Conservation (phyloP, 1,284 basidiomycete genomes). For the Rhodotorula glutinis region DNA sequence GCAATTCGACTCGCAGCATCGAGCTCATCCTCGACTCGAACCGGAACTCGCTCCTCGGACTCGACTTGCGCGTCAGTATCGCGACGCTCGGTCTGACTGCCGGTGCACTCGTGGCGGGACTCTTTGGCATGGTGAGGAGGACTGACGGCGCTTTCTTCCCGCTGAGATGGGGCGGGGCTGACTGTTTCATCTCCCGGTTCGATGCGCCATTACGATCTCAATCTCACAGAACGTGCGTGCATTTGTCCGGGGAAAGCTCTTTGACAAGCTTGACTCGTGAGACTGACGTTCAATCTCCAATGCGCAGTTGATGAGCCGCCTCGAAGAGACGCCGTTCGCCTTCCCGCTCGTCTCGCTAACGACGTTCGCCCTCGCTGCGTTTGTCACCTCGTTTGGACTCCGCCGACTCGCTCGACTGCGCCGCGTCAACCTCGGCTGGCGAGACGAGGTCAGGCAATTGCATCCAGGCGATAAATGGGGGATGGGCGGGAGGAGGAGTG, state of each 20-base stretch:
- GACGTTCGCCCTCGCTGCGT: constrained; percentile 44
- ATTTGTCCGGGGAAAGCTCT: too few species aligned
- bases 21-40: constrained; percentile 96
- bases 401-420: constrained; percentile 34
- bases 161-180: too few species aligned
- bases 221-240: too few species aligned
- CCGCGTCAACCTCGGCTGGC: constrained; percentile 37
- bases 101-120: constrained; percentile 85
- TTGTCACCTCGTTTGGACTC: constrained; percentile 47
- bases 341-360: constrained; percentile 48
- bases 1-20: too few species aligned
- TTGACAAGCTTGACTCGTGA: too few species aligned
- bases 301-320: constrained; percentile 46
- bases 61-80: constrained; percentile 93
- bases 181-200: background rate
- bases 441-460: constrained; percentile 17
- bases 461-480: constrained; percentile 16
- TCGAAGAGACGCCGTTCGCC: constrained; percentile 49
- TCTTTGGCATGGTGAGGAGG: constrained; percentile 74
- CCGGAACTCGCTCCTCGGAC: constrained; percentile 83
- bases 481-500: background rate
- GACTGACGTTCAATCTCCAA: too few species aligned
- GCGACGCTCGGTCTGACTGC: constrained; percentile 85
- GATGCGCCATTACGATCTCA: fast-evolving
- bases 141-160: background rate